Base-by-base conservation (phyloP, 257 asterid genomes). In the Ehretia macrophylla region DNA sequence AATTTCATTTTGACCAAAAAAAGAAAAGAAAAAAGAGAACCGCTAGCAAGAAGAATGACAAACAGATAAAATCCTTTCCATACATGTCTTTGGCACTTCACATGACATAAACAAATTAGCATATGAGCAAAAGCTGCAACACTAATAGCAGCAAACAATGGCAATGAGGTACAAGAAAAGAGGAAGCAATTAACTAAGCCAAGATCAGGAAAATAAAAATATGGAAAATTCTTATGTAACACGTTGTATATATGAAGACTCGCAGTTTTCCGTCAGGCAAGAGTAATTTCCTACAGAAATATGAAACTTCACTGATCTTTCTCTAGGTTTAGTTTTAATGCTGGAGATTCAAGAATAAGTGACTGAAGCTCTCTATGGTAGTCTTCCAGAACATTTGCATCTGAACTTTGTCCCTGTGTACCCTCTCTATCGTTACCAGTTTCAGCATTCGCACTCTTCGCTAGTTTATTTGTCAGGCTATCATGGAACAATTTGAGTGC, bases 401-500 rank as follows among this genome's bases (percentile, higher is more conserved):
- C 55, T 11, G 63, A 61, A 57, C 49, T 65, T 61, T 68, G 74
- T 59, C 59, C 51, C 8, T 57, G 52, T 55, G 47, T 55, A 66
- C 76, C 79, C 14, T n/a, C 55, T 58, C 58, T 22, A 9, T 20
- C 21, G 38, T 73, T 23, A 53, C 65, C 51, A 27, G 74, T 58
- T 21, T n/a, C n/a, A 48, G 64, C 59, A 32, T 45, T 68, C 58
- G 63, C 68, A 11, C 55, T 66, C 37, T 60, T 61, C 18, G 21
- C 45, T 14, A 65, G 55, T 65, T 80, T 81, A 58, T 60, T 69
- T 52, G 69, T 32, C 10, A 68, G 76, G 64, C 62, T 68, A 60
- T 69, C 88, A 59, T 75, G 65, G 67, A 86, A 88, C 56, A 78
- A 66, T 58, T 68, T 77, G 17, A 83, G 75, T 50, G 88, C 83